phyloP scores from a whole-genome alignment of 116 monocot genomes.

The Zostera marina region DNA sequence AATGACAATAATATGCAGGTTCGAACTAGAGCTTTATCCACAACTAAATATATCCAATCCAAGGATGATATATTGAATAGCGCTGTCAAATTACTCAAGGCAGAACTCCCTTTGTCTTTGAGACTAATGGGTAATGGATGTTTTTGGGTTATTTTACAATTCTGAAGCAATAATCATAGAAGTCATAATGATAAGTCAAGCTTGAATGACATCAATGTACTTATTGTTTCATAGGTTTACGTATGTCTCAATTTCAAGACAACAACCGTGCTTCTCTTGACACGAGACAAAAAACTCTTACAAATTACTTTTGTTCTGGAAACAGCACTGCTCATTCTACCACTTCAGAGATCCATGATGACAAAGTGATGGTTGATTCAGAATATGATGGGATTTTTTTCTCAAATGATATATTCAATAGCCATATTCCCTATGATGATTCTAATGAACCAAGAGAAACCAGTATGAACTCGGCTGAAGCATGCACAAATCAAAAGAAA shows the following conservation, averaged over 20 bases:
- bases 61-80: slow-evolving; percentile 69
- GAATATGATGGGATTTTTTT: slow-evolving; percentile 11
- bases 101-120: slow-evolving; percentile 81
- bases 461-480: background rate
- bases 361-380: slow-evolving; percentile 12
- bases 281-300: slow-evolving; percentile 67
- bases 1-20: slow-evolving; percentile 32
- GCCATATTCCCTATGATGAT: background rate
- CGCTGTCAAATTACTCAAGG: slow-evolving; percentile 68
- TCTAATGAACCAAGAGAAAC: slow-evolving; percentile 3
- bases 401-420: slow-evolving; percentile 12
- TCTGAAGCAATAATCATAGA: background rate
- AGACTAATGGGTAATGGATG: slow-evolving; percentile 70
- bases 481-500: background rate
- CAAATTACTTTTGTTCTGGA: slow-evolving; percentile 28
- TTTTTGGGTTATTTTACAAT: background rate
- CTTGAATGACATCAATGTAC: background rate
- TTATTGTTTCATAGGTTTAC: slow-evolving; percentile 32
- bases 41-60: slow-evolving; percentile 58
- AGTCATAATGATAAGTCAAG: background rate
- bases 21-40: slow-evolving; percentile 67
- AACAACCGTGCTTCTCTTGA: slow-evolving; percentile 30
- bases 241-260: slow-evolving; percentile 79
- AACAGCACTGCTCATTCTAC: slow-evolving; percentile 13
- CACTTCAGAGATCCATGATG: slow-evolving; percentile 10